These are phyloP conservation scores for Candida dajiaensis DNA, from an alignment of 805 yeast genomes.

Conservation along the genomic window DNA sequence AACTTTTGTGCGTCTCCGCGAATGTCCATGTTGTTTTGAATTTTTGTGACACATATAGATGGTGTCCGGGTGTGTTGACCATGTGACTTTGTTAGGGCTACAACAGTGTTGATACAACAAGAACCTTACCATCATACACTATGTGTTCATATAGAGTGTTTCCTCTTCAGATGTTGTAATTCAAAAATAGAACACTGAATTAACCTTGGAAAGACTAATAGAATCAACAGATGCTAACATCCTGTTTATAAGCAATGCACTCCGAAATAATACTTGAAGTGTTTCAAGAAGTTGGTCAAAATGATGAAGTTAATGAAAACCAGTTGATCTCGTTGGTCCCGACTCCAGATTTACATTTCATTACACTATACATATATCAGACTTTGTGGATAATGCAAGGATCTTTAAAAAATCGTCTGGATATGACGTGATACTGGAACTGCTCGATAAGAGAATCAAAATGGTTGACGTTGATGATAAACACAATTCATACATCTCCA, in stretches of 20 bases:
- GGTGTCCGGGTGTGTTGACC: not conserved
- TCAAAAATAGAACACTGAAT: conserved; percentile 88
- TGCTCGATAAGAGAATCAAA: conserved; percentile 70
- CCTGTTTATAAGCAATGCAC: conserved; percentile 86
- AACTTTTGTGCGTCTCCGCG: no score
- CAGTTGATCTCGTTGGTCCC: conserved; percentile 83
- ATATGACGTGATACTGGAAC: conserved; percentile 77
- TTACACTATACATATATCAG: conserved; percentile 68
- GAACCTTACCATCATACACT: conserved; percentile 77
- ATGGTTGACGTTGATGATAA: conserved; percentile 53
- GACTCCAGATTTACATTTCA: conserved; percentile 74
- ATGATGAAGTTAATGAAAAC: conserved; percentile 68
- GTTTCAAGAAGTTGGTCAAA: conserved; percentile 50
- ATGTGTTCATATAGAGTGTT: conserved; percentile 74
- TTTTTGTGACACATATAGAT: not conserved
- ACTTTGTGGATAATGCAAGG: conserved; percentile 53
- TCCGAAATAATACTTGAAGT: conserved; percentile 62
- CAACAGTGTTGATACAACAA: conserved; percentile 67
- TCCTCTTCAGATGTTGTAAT: conserved; percentile 95
- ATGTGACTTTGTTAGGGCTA: not conserved
- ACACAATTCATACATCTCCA: conserved; percentile 54
- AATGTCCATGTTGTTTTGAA: no score
- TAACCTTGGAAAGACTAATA: conserved; percentile 75
- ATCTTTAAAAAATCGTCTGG: conserved; percentile 68
- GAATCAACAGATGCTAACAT: conserved; percentile 81